phyloP scores from a whole-genome alignment of 2,329 filamentous ascomycete species.

The Calonectria naviculata region DNA sequence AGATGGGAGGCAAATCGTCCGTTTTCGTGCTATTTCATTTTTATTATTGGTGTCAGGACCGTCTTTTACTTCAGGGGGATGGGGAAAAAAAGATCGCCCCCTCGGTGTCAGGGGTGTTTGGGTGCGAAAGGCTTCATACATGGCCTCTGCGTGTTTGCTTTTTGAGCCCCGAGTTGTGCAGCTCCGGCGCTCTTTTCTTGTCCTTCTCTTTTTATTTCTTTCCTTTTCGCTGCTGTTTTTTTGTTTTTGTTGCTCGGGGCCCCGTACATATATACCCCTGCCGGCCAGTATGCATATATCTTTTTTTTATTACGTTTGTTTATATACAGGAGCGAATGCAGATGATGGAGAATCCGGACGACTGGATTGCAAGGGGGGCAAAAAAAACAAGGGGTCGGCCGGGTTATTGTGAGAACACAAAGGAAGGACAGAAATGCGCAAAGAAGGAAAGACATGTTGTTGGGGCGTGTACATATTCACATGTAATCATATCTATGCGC shows the following conservation, averaged over 20 bases:
- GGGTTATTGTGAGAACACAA: background rate
- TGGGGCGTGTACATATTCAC: slow-evolving; percentile 28
- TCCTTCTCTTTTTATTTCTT: slow-evolving; percentile 5
- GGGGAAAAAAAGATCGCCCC: slow-evolving; percentile 19
- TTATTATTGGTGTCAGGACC: background rate
- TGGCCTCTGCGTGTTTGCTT: background rate
- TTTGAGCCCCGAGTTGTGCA: background rate
- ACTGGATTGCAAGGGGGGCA: background rate
- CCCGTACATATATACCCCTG: slow-evolving; percentile 5
- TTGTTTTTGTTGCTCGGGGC: background rate
- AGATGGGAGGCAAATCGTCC: background rate
- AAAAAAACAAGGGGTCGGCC: background rate
- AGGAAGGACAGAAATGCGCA: background rate
- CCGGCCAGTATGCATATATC: slow-evolving; percentile 9
- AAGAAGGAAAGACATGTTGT: background rate
- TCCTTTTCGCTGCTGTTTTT: background rate
- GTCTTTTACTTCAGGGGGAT: background rate
- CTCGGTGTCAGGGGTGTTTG: slow-evolving; percentile 16
- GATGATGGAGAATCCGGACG: background rate
- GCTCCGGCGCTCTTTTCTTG: background rate
- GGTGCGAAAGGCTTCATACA: background rate
- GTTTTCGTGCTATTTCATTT: slow-evolving; percentile 6
- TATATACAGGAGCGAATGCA: background rate
- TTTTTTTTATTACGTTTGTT: slow-evolving; percentile 1
- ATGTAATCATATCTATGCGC: slow-evolving; percentile 35